Conservation (phyloP, 176 grass and related monocot genomes). For the Paspalum notatum region DNA sequence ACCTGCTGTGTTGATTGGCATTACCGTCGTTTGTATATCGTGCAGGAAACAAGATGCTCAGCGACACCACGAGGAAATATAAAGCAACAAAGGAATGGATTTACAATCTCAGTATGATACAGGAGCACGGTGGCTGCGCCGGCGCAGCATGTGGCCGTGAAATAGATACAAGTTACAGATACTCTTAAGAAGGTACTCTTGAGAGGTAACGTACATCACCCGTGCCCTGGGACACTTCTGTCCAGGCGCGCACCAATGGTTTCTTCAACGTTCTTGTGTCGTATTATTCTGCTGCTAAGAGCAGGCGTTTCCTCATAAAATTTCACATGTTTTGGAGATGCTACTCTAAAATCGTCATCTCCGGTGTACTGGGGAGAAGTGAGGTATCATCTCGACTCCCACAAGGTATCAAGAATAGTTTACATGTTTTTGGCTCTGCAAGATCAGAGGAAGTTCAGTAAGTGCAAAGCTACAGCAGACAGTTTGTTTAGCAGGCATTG, state of each 20-base stretch:
- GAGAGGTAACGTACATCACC: conserved; percentile 33
- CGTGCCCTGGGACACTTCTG: conserved; percentile 36
- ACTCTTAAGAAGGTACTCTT: too few relatives aligned
- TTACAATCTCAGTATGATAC: conserved; percentile 7
- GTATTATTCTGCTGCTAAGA: conserved; percentile 11
- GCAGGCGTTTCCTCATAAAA: conserved; percentile 18
- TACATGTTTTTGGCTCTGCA: conserved; percentile 39
- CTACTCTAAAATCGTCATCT: conserved; percentile 61
- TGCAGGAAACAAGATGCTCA: background rate
- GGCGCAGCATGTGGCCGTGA: conserved; percentile 21
- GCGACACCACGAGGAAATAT: background rate
- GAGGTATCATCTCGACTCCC: conserved; percentile 45
- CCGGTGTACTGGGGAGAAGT: conserved; percentile 36
- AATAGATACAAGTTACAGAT: conserved; percentile 5
- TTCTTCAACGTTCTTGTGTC: background rate
- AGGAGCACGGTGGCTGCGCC: conserved; percentile 20
- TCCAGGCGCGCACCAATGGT: conserved; percentile 18
- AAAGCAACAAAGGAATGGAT: conserved; percentile 12
- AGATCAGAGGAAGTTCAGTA: background rate
- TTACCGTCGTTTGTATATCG: background rate
- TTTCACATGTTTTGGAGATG: conserved; percentile 22
- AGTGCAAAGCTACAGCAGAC: background rate
- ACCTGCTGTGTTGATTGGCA: background rate
- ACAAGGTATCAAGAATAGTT: background rate
- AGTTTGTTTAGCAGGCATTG: background rate